Base-by-base conservation (phyloP, 768 basidiomycete genomes). In the Gyrodon lividus region DNA sequence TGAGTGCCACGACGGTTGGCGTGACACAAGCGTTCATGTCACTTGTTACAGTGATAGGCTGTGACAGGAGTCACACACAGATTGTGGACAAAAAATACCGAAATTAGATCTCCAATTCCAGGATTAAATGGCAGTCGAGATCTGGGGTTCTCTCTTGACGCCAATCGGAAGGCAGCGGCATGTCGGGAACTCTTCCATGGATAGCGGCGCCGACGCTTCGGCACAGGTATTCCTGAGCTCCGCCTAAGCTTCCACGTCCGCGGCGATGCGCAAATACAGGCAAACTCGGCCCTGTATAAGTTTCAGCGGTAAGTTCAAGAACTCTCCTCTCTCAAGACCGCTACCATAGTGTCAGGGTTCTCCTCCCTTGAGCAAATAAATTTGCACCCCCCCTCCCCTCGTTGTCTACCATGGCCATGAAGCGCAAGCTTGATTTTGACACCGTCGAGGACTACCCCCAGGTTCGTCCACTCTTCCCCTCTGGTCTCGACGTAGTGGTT, bases 341-440 rank as follows among this genome's bases (percentile, higher is more conserved):
- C 20, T 52, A 49, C 51, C 57, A 49, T 52, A 47, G 43, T 54
- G 45, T 47, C 42, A 8, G 51, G 31, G 42, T 26, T 49, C 43
- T 37, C 23, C 37, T 42, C 26, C 51, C 47, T 34, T 22, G 14
- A 51, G 7, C 35, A 37, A 12, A 37, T 37, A n/a, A 37, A 42
- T n/a, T 23, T 50, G 48, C 13, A 56, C 24, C 30, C 33, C 37
- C 47, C 37, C 49, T 62, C 46, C 39, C 43, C 51, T 42, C 43
- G 40, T 16, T 48, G 46, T 56, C 46, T 58, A 55, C 57, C 46
- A 91, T 89, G 87, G 75, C 82, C 37, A 56, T 88, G 64, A 92
- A 92, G 69, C 80, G 89, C 66, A 92, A 92, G 73, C 75, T 87
- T 46, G 81, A 84, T 45, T 59, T 74, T 17, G 86, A 86, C 52